These are phyloP conservation scores for Salix purpurea DNA, from an alignment of 345 rosid genomes.

Conservation along the genomic window DNA sequence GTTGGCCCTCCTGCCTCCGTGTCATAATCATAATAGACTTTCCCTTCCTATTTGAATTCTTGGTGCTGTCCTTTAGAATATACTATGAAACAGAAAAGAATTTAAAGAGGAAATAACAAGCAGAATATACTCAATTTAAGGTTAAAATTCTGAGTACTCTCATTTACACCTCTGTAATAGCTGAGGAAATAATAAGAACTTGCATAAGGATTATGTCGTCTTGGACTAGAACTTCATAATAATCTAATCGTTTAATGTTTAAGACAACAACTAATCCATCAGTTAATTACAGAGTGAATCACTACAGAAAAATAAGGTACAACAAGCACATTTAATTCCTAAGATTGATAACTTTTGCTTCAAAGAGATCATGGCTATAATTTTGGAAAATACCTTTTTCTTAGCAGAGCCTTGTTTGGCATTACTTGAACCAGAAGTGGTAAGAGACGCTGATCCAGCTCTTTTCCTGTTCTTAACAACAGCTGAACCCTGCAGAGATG, in stretches of 20 bases:
- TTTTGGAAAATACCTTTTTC: conserved; percentile 46
- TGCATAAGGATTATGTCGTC: neutral
- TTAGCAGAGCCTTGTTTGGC: conserved; percentile 46
- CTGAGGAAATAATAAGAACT: neutral
- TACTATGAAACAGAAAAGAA: conserved; percentile 31
- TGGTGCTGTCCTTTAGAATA: conserved; percentile 37
- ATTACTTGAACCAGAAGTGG: conserved; percentile 39
- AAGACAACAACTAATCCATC: neutral
- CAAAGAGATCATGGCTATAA: neutral
- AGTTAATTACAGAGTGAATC: neutral
- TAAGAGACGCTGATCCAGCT: conserved; percentile 34
- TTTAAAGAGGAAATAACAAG: conserved; percentile 7
- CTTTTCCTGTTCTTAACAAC: conserved; percentile 45
- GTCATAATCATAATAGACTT: conserved; percentile 22
- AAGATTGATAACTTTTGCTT: neutral
- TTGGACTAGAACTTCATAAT: neutral
- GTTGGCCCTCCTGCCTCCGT: conserved; percentile 35
- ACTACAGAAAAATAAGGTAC: neutral
- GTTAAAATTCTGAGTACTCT: neutral
- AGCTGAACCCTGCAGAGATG: conserved; percentile 36
- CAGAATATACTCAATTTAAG: too few species aligned
- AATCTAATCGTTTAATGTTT: neutral
- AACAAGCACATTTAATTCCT: neutral
- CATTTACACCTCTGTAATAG: neutral
- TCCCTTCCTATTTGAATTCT: conserved; percentile 30